Percentiles rank a stretch among this genome's conserved stretches.
These are phyloP conservation scores for Suhomyces faveliae DNA, from an alignment of 805 yeast genomes.

Conservation along the genomic window DNA sequence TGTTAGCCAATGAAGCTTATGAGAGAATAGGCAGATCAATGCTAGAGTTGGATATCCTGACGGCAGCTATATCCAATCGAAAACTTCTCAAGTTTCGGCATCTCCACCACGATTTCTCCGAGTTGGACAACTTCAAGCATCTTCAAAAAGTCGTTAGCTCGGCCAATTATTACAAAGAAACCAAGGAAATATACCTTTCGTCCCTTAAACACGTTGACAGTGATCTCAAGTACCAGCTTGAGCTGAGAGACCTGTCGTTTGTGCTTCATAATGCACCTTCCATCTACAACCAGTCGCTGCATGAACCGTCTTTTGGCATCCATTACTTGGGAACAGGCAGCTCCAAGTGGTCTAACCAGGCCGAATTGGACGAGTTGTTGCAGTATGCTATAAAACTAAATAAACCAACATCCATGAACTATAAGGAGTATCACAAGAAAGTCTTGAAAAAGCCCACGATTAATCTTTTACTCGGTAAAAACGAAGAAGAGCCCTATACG, in stretches of 20 bases:
- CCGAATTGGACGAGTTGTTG: conserved; percentile 28
- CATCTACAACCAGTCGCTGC: conserved; percentile 8
- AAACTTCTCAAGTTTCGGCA: conserved; percentile 40
- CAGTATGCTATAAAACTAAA: conserved; percentile 28
- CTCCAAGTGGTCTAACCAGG: conserved; percentile 31
- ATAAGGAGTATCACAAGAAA: conserved; percentile 5
- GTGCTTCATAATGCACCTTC: conserved; percentile 6
- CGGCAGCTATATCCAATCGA: conserved; percentile 62
- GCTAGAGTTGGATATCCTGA: conserved; percentile 69
- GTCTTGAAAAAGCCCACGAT: not conserved
- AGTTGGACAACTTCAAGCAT: conserved; percentile 20
- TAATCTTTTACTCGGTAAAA: not conserved
- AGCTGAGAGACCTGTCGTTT: conserved; percentile 26
- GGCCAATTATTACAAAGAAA: not conserved
- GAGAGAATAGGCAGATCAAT: conserved; percentile 61
- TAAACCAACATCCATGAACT: conserved; percentile 3
- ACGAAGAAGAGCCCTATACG: not conserved
- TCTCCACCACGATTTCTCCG: conserved; percentile 51
- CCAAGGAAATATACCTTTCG: conserved; percentile 33
- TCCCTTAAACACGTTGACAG: conserved; percentile 56
- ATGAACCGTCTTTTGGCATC: not conserved
- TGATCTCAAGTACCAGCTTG: conserved; percentile 55
- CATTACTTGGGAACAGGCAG: conserved; percentile 21
- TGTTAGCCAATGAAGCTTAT: conserved; percentile 28
- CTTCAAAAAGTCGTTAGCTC: not conserved